A percentile compares a stretch with the other conserved stretches of the same genome.
phyloP scores from a whole-genome alignment of 805 yeast species.

The Candida tammaniensis region DNA sequence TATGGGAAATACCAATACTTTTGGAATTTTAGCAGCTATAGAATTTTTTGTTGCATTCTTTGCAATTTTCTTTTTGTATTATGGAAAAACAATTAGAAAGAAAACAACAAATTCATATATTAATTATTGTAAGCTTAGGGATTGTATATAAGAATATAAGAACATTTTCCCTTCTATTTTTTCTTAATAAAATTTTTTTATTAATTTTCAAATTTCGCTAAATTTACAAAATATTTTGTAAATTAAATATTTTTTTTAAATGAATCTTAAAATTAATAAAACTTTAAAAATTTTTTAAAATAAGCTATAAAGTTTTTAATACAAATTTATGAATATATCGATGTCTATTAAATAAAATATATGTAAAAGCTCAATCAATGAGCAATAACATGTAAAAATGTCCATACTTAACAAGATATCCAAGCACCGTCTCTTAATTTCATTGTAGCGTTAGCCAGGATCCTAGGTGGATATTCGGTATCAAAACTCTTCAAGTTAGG shows the following conservation, averaged over 20 bases:
- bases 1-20: constrained; percentile 35
- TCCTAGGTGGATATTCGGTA: constrained; percentile 30
- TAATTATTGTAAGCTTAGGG: constrained; percentile 25
- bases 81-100: constrained; percentile 32
- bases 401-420: constrained; percentile 1
- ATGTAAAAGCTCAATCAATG: neutral
- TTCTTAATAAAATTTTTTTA: no score
- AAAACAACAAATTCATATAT: constrained; percentile 34
- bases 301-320: no score
- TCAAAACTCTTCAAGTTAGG: constrained; percentile 17
- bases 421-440: constrained; percentile 21
- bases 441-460: constrained; percentile 27
- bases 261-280: no score
- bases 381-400: neutral
- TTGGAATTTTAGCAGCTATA: constrained; percentile 33
- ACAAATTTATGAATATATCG: no score
- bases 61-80: constrained; percentile 29
- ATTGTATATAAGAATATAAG: constrained; percentile 12
- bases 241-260: no score
- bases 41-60: constrained; percentile 31
- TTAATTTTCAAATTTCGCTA: no score
- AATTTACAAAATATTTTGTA: no score
- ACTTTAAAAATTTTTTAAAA: no score
- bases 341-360: no score
- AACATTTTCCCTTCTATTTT: no score